Percentiles rank a stretch among this genome's conserved stretches.
Conservation (phyloP, 1,284 basidiomycete species). For the Ustanciosporium gigantosporum region DNA sequence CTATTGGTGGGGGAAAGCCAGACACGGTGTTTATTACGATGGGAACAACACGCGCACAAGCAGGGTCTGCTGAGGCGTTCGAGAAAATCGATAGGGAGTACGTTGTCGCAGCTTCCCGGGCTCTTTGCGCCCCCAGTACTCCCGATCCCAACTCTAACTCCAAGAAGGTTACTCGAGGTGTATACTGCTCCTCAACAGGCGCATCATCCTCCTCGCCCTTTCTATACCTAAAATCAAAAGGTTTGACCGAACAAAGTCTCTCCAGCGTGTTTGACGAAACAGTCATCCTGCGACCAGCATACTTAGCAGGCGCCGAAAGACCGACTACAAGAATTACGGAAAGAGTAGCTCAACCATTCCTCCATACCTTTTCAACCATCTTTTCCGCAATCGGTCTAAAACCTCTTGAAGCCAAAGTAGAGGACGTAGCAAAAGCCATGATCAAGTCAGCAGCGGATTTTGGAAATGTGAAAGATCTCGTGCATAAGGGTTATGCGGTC, state of each 20-base stretch:
- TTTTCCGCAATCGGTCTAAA: background rate
- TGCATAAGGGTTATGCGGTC: too few relatives aligned
- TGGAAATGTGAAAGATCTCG: too few relatives aligned
- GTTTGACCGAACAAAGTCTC: constrained; percentile 72
- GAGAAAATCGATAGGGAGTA: constrained; percentile 77
- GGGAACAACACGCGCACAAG: constrained; percentile 58
- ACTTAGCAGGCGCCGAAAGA: constrained; percentile 63
- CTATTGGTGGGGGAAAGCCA: too few relatives aligned
- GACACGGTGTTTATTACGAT: constrained; percentile 36
- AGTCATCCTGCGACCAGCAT: constrained; percentile 70
- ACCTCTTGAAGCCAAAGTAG: constrained; percentile 13
- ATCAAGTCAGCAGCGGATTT: constrained; percentile 20
- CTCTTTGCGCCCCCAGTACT: constrained; percentile 64
- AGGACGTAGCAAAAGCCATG: constrained; percentile 31
- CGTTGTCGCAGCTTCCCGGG: constrained; percentile 72
- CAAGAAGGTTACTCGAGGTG: constrained; percentile 66
- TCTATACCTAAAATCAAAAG: constrained; percentile 66
- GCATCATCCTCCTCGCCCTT: constrained; percentile 37
- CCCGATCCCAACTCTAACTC: constrained; percentile 59
- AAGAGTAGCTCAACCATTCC: constrained; percentile 1
- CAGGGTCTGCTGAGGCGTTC: constrained; percentile 70
- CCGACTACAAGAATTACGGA: constrained; percentile 62
- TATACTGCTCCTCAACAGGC: constrained; percentile 70
- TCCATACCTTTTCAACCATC: constrained; percentile 4
- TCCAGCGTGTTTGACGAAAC: constrained; percentile 71